Conservation (phyloP, 1,284 basidiomycete genomes). For the Exsudoporus floridanus region DNA sequence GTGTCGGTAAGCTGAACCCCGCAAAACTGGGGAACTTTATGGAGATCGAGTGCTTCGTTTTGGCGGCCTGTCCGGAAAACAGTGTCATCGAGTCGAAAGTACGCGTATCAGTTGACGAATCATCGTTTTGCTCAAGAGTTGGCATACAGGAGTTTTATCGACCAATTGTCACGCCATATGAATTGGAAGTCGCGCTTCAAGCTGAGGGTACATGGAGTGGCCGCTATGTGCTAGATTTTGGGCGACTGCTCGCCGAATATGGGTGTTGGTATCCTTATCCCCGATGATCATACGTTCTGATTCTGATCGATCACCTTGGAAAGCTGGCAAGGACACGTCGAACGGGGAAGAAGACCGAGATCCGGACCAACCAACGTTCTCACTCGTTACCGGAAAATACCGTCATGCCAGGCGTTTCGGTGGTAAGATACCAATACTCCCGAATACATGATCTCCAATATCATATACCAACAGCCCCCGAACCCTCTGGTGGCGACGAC, state of each 20-base stretch:
- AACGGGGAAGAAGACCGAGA: conserved; percentile 41
- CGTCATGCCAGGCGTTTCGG: conserved; percentile 74
- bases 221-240: conserved; percentile 81
- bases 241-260: conserved; percentile 54
- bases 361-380: conserved; percentile 76
- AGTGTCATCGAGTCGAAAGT: conserved; percentile 85
- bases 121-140: background rate
- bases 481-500: conserved; percentile 2
- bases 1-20: conserved; percentile 94
- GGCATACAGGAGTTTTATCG: conserved; percentile 76
- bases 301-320: background rate
- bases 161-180: conserved; percentile 94
- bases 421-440: conserved; percentile 27
- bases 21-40: conserved; percentile 96
- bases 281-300: background rate
- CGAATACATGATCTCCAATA: background rate
- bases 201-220: conserved; percentile 74
- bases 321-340: conserved; percentile 12
- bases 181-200: conserved; percentile 82
- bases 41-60: conserved; percentile 94
- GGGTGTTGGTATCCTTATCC: conserved; percentile 14
- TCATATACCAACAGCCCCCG: background rate
- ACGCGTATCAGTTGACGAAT: conserved; percentile 2
- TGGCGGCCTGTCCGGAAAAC: conserved; percentile 94
- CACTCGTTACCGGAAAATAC: conserved; percentile 85